Base-by-base conservation (phyloP, 306 rosid species). In the Hippophae gyantsensis region DNA sequence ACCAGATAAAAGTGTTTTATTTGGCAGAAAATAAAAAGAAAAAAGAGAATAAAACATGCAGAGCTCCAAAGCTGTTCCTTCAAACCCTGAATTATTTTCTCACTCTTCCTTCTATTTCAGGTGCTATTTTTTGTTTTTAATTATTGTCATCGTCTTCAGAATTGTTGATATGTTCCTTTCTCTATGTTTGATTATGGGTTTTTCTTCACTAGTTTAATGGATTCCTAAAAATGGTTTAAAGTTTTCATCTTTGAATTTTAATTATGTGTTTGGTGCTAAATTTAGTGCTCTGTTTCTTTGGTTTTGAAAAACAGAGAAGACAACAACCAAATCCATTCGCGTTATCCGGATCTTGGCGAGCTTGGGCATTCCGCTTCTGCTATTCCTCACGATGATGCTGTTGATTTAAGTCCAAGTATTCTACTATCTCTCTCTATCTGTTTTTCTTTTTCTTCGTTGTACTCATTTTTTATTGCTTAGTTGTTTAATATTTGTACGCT, bases 361-460 rank as follows among this genome's bases (percentile, higher is more conserved):
- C 85, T 85, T 82, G 86, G 82, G 7, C 82, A 73, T 43, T 82
- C 89, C 69, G 64, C 81, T 66, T 45, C 81, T 43, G 67, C 73
- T 63, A 84, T 89, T 61, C 84, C 73, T 57, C 85, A 61, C 45
- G 78, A 82, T 42, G 78, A 81, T 77, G 83, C 87, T 72, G 74
- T 84, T 81, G 89, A 79, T 87, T 84, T 87, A 87, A 82, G 78
- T 75, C 64, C 88, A 84, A 89, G 95, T 86, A 66, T 66, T 52
- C 63, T 70, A 62, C 56, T 42, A 61, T 14, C 26, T 41, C 46
- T 68, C 52, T 57, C 5, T 13, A 18, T 58, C 54, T 43, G 56
- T 45, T 51, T 52, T 8, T 7, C 11, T 3, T 46, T 3, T 6
- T 32, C 38, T 32, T 32, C 5, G 38, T 32, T 32, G 3, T 32